A percentile compares a stretch with the other conserved stretches of the same genome.
These are phyloP conservation scores for Ascocoryne sarcoides DNA, from an alignment of 2,329 filamentous ascomycete genomes.

Conservation along the genomic window DNA sequence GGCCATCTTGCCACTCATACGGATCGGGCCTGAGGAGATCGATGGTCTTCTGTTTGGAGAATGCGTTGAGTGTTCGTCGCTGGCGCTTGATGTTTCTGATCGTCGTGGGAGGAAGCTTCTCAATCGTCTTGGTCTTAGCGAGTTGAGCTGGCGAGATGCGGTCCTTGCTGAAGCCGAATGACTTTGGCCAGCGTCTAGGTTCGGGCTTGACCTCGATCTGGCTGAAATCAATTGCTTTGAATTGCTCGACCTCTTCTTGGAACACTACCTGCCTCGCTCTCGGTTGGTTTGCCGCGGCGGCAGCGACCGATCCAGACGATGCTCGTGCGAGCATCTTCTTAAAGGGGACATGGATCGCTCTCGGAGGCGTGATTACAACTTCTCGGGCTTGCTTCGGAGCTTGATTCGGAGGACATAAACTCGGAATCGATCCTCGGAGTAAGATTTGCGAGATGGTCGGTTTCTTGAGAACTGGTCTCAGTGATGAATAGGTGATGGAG, in stretches of 20 bases:
- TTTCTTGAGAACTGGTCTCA: conserved; percentile 10
- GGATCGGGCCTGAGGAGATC: background rate
- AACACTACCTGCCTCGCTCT: background rate
- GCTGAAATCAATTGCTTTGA: background rate
- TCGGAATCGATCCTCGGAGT: conserved; percentile 7
- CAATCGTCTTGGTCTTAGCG: background rate
- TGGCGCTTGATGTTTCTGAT: background rate
- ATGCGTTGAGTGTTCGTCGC: background rate
- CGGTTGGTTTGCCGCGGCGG: background rate
- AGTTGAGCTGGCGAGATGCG: background rate
- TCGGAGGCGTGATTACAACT: background rate
- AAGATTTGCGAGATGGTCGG: conserved; percentile 8
- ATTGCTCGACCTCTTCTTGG: background rate
- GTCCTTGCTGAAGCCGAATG: background rate
- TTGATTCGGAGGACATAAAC: background rate
- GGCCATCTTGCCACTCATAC: background rate
- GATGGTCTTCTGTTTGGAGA: background rate
- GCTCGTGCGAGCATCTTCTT: background rate
- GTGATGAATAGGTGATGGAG: background rate
- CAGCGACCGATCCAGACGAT: background rate
- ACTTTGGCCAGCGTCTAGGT: background rate
- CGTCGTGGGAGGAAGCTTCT: background rate
- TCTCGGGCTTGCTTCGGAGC: background rate
- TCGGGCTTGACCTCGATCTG: background rate
- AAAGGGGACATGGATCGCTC: background rate